Conservation (phyloP, 2,329 filamentous ascomycete species). For the Lecanosticta acicola region DNA sequence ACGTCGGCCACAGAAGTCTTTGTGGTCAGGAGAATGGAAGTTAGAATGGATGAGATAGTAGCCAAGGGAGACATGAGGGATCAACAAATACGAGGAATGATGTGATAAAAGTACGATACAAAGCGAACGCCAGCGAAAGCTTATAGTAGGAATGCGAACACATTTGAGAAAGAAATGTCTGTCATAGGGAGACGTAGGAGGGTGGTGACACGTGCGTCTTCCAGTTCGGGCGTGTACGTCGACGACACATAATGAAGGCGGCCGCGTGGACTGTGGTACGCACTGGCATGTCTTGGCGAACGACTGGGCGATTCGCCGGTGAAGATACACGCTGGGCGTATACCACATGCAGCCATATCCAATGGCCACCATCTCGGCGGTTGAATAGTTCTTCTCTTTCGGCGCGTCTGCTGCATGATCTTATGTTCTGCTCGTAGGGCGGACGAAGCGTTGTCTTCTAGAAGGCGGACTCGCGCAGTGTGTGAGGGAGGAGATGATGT, state of each 20-base stretch:
- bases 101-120: not conserved
- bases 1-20: conserved; percentile 9
- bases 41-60: not conserved
- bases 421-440: too few species aligned
- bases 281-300: not conserved
- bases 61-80: not conserved
- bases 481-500: too few species aligned
- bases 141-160: not conserved
- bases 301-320: not conserved
- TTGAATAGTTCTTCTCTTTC: too few species aligned
- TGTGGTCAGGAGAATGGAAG: not conserved
- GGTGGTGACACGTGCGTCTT: too few species aligned
- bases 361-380: too few species aligned
- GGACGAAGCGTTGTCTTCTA: too few species aligned
- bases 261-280: not conserved
- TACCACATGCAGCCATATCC: too few species aligned
- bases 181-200: too few species aligned
- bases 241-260: not conserved
- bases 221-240: not conserved
- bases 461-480: too few species aligned
- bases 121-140: not conserved
- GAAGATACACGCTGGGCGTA: too few species aligned
- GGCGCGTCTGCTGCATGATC: too few species aligned
- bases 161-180: not conserved
- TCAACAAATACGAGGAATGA: not conserved